Percentiles rank a stretch among this genome's conserved stretches.
Evolutionary conservation across 352 stramenopile genomes (phyloP).

Genomic region (Phytophthora megakarya): DNA sequence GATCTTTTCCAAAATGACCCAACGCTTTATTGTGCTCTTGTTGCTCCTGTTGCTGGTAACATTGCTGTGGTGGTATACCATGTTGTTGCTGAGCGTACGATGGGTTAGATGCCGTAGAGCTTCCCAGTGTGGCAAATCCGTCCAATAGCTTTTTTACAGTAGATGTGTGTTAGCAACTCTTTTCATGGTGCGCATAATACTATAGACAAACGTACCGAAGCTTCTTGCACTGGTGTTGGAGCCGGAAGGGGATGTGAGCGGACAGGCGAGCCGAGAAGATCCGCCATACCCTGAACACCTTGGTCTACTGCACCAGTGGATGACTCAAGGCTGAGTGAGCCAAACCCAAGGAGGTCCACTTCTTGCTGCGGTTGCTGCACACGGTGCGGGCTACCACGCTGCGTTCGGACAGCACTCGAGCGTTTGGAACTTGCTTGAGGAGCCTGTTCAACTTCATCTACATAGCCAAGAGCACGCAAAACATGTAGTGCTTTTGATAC

Average conservation of each 20-base stretch:
- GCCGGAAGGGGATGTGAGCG: constrained; percentile 24
- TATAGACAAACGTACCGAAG: constrained; percentile 52
- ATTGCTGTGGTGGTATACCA: constrained; percentile 31
- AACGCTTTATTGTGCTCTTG: constrained; percentile 72
- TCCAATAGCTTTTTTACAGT: constrained; percentile 41
- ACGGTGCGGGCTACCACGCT: constrained; percentile 28
- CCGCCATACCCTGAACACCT: constrained; percentile 9
- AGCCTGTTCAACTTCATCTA: constrained; percentile 42
- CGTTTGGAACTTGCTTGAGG: constrained; percentile 15
- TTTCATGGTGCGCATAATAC: constrained; percentile 23
- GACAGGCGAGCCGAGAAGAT: constrained; percentile 35
- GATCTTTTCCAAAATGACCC: constrained; percentile 83
- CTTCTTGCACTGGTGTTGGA: constrained; percentile 40
- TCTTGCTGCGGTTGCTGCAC: constrained; percentile 43
- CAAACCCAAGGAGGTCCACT: constrained; percentile 83
- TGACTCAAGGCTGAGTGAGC: constrained; percentile 55
- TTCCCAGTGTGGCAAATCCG: constrained; percentile 53
- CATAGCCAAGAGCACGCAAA: constrained; percentile 67
- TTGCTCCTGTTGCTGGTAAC: constrained; percentile 38
- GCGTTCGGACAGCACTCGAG: constrained; percentile 12
- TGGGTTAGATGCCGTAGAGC: constrained; percentile 37
- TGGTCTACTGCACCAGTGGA: constrained; percentile 24
- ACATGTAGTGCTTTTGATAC: constrained; percentile 78
- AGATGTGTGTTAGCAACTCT: background rate
- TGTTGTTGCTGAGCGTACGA: constrained; percentile 45